phyloP scores from a whole-genome alignment of 345 rosid species.

The Lagerstroemia speciosa region DNA sequence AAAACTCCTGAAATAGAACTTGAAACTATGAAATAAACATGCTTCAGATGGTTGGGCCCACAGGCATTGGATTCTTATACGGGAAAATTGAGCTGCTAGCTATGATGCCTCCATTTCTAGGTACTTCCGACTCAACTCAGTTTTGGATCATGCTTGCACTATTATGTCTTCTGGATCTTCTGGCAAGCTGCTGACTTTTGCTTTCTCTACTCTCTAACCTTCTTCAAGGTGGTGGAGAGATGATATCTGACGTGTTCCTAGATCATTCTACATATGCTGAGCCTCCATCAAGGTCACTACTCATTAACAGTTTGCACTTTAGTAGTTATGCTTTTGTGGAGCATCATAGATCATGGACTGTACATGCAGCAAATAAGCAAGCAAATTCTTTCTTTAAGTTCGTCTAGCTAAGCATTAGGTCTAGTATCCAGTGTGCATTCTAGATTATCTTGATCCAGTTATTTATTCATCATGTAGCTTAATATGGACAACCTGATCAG shows the following conservation, averaged over 20 bases:
- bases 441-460: background rate
- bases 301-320: background rate
- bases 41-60: conserved; percentile 99
- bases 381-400: background rate
- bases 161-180: background rate
- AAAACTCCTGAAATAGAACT: conserved; percentile 20
- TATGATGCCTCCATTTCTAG: conserved; percentile 94
- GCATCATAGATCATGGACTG: background rate
- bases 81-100: conserved; percentile 66
- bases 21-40: conserved; percentile 61
- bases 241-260: conserved; percentile 89
- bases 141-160: background rate
- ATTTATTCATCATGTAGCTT: conserved; percentile 1
- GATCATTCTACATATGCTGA: conserved; percentile 94
- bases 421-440: background rate
- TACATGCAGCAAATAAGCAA: background rate
- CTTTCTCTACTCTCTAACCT: background rate
- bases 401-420: background rate
- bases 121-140: conserved; percentile 25
- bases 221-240: conserved; percentile 85
- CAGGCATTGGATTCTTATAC: conserved; percentile 96
- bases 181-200: background rate
- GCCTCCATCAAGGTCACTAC: conserved; percentile 81
- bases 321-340: background rate
- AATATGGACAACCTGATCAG: conserved; percentile 26